A percentile compares a stretch with the other conserved stretches of the same genome.
Conservation (phyloP, 495 filamentous ascomycete species). For the Astrothelium macrocarpum region DNA sequence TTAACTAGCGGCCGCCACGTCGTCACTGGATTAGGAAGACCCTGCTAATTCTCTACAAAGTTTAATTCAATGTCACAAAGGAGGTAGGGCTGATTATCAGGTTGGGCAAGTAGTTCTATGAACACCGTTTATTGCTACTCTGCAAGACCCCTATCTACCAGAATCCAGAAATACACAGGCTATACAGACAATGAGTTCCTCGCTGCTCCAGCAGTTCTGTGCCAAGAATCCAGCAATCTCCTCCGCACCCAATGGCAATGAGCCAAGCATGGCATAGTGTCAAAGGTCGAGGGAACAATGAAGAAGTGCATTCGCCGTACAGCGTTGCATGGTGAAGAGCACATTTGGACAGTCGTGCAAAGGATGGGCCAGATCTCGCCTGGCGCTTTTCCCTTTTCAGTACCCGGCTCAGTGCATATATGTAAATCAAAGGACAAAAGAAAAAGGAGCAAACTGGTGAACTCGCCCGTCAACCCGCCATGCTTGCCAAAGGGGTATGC, state of each 20-base stretch:
- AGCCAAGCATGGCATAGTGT: constrained; percentile 1
- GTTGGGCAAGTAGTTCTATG: background rate
- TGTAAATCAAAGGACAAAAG: background rate
- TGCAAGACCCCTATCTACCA: background rate
- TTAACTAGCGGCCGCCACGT: background rate
- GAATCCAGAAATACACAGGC: background rate
- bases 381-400: constrained; percentile 5
- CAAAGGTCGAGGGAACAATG: background rate
- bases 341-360: background rate
- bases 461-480: background rate
- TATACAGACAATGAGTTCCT: background rate
- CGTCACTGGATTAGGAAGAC: background rate
- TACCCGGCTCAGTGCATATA: background rate
- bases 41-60: background rate
- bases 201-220: background rate
- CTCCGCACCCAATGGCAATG: background rate
- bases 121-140: background rate
- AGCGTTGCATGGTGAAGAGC: background rate
- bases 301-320: background rate
- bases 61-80: background rate
- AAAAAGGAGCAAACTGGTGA: background rate
- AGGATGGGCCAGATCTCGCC: background rate
- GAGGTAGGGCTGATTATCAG: background rate
- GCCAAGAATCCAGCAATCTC: background rate
- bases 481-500: background rate